phyloP scores from a whole-genome alignment of 164 flowering plant genomes.

The Piper longum region DNA sequence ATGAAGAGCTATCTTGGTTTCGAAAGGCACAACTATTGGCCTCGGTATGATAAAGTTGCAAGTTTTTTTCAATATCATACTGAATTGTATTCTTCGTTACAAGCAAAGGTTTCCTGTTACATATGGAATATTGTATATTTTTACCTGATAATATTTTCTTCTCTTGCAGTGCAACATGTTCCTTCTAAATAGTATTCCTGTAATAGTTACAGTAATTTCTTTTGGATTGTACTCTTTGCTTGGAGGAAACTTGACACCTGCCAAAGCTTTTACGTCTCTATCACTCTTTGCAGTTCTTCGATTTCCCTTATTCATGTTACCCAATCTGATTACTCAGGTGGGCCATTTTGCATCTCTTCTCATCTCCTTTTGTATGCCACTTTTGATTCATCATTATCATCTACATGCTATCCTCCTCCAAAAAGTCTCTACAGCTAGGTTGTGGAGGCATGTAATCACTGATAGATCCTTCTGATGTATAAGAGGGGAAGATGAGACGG shows the following conservation, averaged over 20 bases:
- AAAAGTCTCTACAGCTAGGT: too few species aligned
- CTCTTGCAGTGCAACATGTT: constrained; percentile 59
- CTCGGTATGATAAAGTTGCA: constrained; percentile 41
- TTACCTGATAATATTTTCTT: not conserved
- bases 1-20: constrained; percentile 91
- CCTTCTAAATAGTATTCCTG: constrained; percentile 80
- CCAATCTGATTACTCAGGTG: constrained; percentile 94
- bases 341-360: not conserved
- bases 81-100: too few species aligned
- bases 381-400: too few species aligned
- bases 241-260: constrained; percentile 94
- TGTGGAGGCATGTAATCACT: too few species aligned
- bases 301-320: constrained; percentile 91
- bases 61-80: too few species aligned
- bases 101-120: not conserved
- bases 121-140: not conserved
- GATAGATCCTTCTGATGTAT: too few species aligned
- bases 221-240: constrained; percentile 89
- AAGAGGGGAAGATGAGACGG: too few species aligned
- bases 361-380: too few species aligned
- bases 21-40: constrained; percentile 61
- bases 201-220: constrained; percentile 85
- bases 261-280: constrained; percentile 92
- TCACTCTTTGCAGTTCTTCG: constrained; percentile 90
- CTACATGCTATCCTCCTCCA: too few species aligned